Base-by-base conservation (phyloP, 108 stramenopile genomes). In the Epithemia pelagica region DNA sequence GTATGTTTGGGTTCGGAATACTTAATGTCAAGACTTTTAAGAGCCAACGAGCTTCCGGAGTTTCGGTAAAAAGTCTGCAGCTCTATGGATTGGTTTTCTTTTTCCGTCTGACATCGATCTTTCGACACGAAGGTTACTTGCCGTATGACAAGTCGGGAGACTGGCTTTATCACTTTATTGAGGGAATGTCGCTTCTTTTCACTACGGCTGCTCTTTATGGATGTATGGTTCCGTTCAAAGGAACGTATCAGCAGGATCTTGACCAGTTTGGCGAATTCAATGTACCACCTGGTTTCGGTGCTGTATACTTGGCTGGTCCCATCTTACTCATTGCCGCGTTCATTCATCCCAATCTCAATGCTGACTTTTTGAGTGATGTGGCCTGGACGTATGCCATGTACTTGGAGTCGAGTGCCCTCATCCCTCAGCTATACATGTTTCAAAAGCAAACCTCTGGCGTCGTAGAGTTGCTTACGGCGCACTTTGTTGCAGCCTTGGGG, bases 301-400 rank as follows among this genome's bases (percentile, higher is more conserved):
- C 93, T 7, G 74, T 95, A 0, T 94, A 88, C 58, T 74, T 96
- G 68, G 88, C 93, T 30, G 78, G 80, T 25, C 97, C 98, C n/a
- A 88, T 95, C 60, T 46, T 95, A 62, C 52, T 97, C 31, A 53
- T 99, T 57, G 94, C 98, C 0, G 63, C 90, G 25, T 62, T 96
- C 28, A 68, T 97, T 21, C 96, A 97, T 71, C 96, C 97, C 28
- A 91, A 82, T 63, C 77, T 99, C 58, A 99, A 99, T 79, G 81
- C 79, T 61, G 93, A 97, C 65, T 95, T 96, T 66, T 55, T 99
- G 18, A 95, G 95, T 66, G 99, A 99, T 73, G 87, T 90, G 22
- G 89, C 94, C 8, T 99, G 99, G 97, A 95, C 97, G 1, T 96
- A 94, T 65, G 95, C 97, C 32, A 98, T 98, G 95, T 99, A 98